Percentiles rank a stretch among this genome's conserved stretches.
Evolutionary conservation across 1,284 basidiomycete genomes (phyloP).

Genomic region (Acaromyces ingoldii): DNA sequence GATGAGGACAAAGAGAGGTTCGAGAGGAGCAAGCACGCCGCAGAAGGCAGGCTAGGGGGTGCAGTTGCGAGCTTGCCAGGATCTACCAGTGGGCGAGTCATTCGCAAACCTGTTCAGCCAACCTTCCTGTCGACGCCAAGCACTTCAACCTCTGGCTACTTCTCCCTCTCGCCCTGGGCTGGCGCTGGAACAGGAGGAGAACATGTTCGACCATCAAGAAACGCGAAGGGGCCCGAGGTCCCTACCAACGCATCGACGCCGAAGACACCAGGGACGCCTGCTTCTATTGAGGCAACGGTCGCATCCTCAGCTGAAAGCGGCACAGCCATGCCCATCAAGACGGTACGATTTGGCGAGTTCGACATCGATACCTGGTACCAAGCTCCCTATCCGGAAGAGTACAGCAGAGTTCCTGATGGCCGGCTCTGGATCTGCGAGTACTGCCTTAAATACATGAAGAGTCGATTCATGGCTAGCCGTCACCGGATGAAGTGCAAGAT

Average conservation of each 20-base stretch:
- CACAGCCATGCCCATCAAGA: constrained; percentile 43
- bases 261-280: background rate
- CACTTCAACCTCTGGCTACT: constrained; percentile 7
- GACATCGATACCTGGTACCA: constrained; percentile 99
- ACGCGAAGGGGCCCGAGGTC: background rate
- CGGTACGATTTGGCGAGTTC: constrained; percentile 83
- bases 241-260: background rate
- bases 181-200: constrained; percentile 8
- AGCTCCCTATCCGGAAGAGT: constrained; percentile 97
- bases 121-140: background rate
- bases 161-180: constrained; percentile 13
- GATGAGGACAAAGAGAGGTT: constrained; percentile 70
- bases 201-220: background rate
- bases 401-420: constrained; percentile 85
- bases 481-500: constrained; percentile 94
- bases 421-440: constrained; percentile 95
- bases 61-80: constrained; percentile 24
- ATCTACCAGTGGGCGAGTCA: constrained; percentile 9
- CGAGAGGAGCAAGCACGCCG: constrained; percentile 65
- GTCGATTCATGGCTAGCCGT: constrained; percentile 75
- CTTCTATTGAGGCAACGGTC: background rate
- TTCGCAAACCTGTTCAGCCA: constrained; percentile 2
- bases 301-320: constrained; percentile 36
- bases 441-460: constrained; percentile 98
- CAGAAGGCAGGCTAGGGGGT: constrained; percentile 61